Evolutionary conservation across 2,329 filamentous ascomycete species (phyloP), one percentile per base, ranked within the genome.

Genomic region (Xylaria sp.): DNA sequence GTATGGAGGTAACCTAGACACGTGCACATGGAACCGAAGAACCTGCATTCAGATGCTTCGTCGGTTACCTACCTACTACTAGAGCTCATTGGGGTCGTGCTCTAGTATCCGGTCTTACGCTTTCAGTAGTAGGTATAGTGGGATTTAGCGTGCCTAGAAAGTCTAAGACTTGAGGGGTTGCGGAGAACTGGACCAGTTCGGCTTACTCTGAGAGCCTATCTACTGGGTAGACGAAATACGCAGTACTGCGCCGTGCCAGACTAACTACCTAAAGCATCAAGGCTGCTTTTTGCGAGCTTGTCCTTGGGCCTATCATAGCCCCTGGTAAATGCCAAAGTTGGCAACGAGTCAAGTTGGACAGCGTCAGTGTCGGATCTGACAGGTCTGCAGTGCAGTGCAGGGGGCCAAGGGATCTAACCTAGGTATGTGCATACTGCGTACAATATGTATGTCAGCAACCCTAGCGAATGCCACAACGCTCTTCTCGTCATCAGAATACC

Each of bases 101-200:
- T 48, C 42, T 59, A 38, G 26, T 52, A 59, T 50, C 52, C 55
- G 59, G 58, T 56, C 58, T 55, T 60, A 60, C 52, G 47, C 58
- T 56, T 56, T 58, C 47, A 55, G 57, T 52, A 55, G 55, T 48
- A 52, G 52, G 55, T 52, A 52, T 48, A 39, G 16, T 39, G 24
- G 53, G 19, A 24, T 48, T 50, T 54, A 54, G 46, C 48, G 45
- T 44, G 39, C 26, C 21, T 44, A 51, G 41, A n/a, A 44, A 46
- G 26, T 45, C 18, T n/a, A 51, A 40, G 22, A 44, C 54, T 24
- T 21, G 51, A 51, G 37, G 29, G 39, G 45, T 20, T 49, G 40
- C 16, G 45, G 47, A 38, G 40, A 57, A n/a, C n/a, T n/a, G n/a
- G n/a, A n/a, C n/a, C n/a, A n/a, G n/a, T n/a, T n/a, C n/a, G n/a